Evolutionary conservation across 2,329 filamentous ascomycete species (phyloP), one percentile per base, ranked within the genome.

Genomic region (Monosporascus sp.): DNA sequence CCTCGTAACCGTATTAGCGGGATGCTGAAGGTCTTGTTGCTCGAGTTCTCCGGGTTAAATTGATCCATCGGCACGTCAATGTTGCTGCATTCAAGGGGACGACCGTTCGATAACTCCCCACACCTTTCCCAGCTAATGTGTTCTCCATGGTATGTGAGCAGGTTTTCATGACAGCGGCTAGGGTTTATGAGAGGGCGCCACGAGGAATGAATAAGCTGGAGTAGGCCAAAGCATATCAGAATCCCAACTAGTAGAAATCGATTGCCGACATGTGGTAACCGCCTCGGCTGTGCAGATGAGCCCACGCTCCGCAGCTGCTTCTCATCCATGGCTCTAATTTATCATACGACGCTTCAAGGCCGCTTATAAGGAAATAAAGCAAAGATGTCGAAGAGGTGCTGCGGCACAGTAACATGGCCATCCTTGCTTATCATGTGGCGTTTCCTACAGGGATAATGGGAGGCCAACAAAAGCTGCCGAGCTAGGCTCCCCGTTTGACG

Each of bases 61-160:
- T 79, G 75, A 53, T 78, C 73, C 64, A 78, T 71, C 0, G 75
- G 75, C 6, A 78, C 75, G 3, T 70, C 56, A 6, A 77, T 66
- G n/a, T 61, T 68, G 57, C 68, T 68, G 56, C 75, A 77, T 55
- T 78, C 74, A 9, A 77, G 54, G 9, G 65, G 56, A 3, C 65
- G 68, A 22, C 66, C 66, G n/a, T 63, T 64, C 27, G 41, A 15
- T 15, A 72, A 57, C 11, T 60, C 60, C 18, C 73, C 75, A 51
- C 75, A 77, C 2, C 56, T 51, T 18, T 64, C 61, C 75, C 74
- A 77, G 25, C 48, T 50, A 50, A 75, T 67, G 15, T 59, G 58
- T 54, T 75, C 72, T 6, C 71, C 69, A 0, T 58, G 56, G 53
- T 74, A 68, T 3, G 37, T 50, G 25, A 55, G 20, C 45, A 24